These are phyloP conservation scores for Teunomyces barrocoloradensis DNA, from an alignment of 805 yeast species.

Conservation along the genomic window DNA sequence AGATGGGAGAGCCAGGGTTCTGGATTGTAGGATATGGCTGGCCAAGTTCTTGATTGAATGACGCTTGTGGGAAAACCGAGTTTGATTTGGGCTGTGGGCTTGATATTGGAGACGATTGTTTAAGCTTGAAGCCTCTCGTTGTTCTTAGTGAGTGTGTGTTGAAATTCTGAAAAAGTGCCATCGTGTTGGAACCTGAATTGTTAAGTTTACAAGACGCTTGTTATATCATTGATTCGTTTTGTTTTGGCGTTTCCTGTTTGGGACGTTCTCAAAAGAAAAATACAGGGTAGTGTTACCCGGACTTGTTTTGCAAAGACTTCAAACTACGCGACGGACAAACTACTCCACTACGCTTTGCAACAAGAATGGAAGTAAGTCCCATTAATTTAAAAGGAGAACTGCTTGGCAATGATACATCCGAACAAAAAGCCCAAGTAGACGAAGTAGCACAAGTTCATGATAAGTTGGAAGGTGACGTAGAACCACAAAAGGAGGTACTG, in stretches of 20 bases:
- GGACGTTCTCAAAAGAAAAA: not conserved
- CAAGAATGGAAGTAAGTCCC: conserved; percentile 6
- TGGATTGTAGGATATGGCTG: conserved; percentile 34
- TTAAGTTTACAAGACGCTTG: not conserved
- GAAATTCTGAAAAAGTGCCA: conserved; percentile 45
- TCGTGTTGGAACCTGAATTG: conserved; percentile 7
- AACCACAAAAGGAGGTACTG: not conserved
- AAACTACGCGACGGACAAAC: not conserved
- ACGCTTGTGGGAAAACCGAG: conserved; percentile 31
- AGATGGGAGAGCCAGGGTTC: conserved; percentile 6
- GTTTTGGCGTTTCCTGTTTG: conserved; percentile 4
- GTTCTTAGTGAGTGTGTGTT: conserved; percentile 42
- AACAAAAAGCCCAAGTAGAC: not conserved
- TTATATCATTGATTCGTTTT: not conserved
- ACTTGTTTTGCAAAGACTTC: not conserved
- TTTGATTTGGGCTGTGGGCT: conserved; percentile 37
- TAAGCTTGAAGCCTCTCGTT: conserved; percentile 43
- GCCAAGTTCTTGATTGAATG: conserved; percentile 13
- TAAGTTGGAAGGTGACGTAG: not conserved
- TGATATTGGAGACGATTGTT: conserved; percentile 38
- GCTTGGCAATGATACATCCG: not conserved
- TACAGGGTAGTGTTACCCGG: not conserved
- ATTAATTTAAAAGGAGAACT: not conserved
- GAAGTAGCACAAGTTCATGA: not conserved
- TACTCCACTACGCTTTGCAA: not conserved